These are phyloP conservation scores for Geotrichum candidum DNA, from an alignment of 1,139 yeast species.

Conservation along the genomic window DNA sequence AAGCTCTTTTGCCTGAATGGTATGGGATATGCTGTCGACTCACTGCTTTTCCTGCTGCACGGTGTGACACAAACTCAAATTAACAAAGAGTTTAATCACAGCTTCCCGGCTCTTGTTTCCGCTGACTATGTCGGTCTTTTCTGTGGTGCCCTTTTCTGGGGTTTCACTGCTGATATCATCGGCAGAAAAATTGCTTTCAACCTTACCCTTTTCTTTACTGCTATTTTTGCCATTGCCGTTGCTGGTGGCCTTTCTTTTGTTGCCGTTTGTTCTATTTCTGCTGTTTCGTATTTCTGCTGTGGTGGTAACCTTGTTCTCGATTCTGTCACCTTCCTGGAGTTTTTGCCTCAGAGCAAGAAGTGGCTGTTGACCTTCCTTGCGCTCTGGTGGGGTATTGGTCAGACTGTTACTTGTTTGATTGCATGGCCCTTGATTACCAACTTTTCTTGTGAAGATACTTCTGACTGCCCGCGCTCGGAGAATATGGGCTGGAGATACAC, in stretches of 20 bases:
- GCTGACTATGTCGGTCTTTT: slow-evolving; percentile 46
- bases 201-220: slow-evolving; percentile 45
- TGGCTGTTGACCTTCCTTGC: slow-evolving; percentile 54
- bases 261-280: slow-evolving; percentile 47
- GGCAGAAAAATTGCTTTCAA: slow-evolving; percentile 56
- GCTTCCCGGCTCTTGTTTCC: slow-evolving; percentile 39
- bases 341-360: slow-evolving; percentile 48
- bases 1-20: slow-evolving; percentile 38
- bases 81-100: slow-evolving; percentile 24
- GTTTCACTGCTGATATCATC: slow-evolving; percentile 40
- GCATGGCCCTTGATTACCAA: slow-evolving; percentile 54
- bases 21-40: slow-evolving; percentile 60
- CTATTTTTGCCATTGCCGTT: slow-evolving; percentile 47
- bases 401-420: slow-evolving; percentile 48
- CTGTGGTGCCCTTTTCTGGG: slow-evolving; percentile 52
- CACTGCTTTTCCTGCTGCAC: slow-evolving; percentile 47
- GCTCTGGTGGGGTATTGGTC: slow-evolving; percentile 59
- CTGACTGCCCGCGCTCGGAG: slow-evolving; percentile 41
- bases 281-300: slow-evolving; percentile 29
- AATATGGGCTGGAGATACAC: slow-evolving; percentile 61
- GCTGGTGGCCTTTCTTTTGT: slow-evolving; percentile 46
- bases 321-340: slow-evolving; percentile 55
- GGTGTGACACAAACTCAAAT: slow-evolving; percentile 38
- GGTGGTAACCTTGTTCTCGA: slow-evolving; percentile 62
- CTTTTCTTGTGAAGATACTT: slow-evolving; percentile 40